Evolutionary conservation across 1,284 basidiomycete genomes (phyloP).

Genomic region (Cryptococcus sp.): DNA sequence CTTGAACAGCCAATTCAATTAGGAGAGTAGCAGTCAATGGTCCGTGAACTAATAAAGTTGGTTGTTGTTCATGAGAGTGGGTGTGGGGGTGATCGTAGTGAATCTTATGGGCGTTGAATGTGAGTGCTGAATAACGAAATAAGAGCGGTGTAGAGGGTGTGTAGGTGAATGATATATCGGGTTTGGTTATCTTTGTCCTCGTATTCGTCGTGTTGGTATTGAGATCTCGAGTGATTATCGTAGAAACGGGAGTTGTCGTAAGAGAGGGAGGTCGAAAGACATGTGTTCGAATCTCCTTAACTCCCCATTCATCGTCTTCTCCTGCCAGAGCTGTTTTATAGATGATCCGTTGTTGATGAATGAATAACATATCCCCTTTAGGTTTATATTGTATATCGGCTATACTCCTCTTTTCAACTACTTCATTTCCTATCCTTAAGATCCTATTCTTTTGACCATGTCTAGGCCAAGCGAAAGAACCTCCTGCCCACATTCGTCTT

Average conservation of each 20-base stretch:
- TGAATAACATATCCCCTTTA: conserved; percentile 65
- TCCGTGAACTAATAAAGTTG: conserved; percentile 74
- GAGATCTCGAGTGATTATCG: not conserved
- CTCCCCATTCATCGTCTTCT: conserved; percentile 56
- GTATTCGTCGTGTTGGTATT: not conserved
- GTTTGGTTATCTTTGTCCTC: not conserved
- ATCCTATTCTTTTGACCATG: conserved; percentile 30
- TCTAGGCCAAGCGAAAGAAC: conserved; percentile 61
- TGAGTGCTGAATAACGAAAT: conserved; percentile 78
- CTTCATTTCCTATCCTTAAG: conserved; percentile 57
- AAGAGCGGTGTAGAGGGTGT: conserved; percentile 65
- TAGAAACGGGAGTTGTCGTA: not conserved
- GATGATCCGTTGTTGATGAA: conserved; percentile 55
- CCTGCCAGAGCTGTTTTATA: conserved; percentile 50
- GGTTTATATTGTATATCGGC: conserved; percentile 59
- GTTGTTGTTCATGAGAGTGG: conserved; percentile 64
- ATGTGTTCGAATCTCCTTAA: conserved; percentile 67
- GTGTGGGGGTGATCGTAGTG: conserved; percentile 56
- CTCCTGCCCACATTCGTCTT: conserved; percentile 79
- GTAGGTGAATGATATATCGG: conserved; percentile 58
- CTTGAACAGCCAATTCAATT: conserved; percentile 56
- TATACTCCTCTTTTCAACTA: conserved; percentile 55
- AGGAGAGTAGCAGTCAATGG: conserved; percentile 74
- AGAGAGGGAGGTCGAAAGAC: conserved; percentile 57
- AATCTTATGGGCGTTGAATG: conserved; percentile 52